Evolutionary conservation across 73 alveolate genomes (phyloP).

Genomic region (Paramecium sexaurelia): DNA sequence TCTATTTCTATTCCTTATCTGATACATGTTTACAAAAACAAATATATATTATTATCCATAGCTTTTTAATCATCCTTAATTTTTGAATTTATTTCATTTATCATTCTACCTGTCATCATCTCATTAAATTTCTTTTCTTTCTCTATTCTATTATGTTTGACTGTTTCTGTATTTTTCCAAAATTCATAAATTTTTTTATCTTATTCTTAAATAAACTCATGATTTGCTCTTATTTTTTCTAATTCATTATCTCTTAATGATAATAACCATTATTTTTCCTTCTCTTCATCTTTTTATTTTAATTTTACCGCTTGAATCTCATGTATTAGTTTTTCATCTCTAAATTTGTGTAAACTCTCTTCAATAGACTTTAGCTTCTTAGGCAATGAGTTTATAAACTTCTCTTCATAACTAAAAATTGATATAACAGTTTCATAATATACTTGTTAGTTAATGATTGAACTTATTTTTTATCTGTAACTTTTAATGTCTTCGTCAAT

Average conservation of each 20-base stretch:
- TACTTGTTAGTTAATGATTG: background rate
- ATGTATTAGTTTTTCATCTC: slow-evolving; percentile 53
- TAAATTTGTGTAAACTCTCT: background rate
- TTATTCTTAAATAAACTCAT: slow-evolving; percentile 40
- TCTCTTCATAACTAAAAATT: slow-evolving; percentile 44
- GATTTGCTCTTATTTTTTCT: slow-evolving; percentile 55
- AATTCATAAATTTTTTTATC: slow-evolving; percentile 51
- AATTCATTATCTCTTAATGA: background rate
- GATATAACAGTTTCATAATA: slow-evolving; percentile 35
- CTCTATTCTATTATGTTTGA: slow-evolving; percentile 14
- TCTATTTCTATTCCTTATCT: slow-evolving; percentile 53
- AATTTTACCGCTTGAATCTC: slow-evolving; percentile 20
- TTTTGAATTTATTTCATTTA: background rate
- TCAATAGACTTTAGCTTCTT: background rate
- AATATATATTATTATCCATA: slow-evolving; percentile 32
- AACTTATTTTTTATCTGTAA: slow-evolving; percentile 29
- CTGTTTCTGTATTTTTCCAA: slow-evolving; percentile 9
- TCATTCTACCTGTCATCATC: slow-evolving; percentile 23
- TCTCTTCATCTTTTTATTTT: slow-evolving; percentile 30
- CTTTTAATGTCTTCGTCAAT: slow-evolving; percentile 5
- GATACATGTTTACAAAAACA: slow-evolving; percentile 41
- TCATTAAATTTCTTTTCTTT: slow-evolving; percentile 13
- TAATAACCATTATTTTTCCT: slow-evolving; percentile 12
- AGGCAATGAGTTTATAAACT: slow-evolving; percentile 25
- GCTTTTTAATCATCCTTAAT: background rate